Conservation (phyloP, 2,329 filamentous ascomycete genomes). For the Botrytis byssoidea region DNA sequence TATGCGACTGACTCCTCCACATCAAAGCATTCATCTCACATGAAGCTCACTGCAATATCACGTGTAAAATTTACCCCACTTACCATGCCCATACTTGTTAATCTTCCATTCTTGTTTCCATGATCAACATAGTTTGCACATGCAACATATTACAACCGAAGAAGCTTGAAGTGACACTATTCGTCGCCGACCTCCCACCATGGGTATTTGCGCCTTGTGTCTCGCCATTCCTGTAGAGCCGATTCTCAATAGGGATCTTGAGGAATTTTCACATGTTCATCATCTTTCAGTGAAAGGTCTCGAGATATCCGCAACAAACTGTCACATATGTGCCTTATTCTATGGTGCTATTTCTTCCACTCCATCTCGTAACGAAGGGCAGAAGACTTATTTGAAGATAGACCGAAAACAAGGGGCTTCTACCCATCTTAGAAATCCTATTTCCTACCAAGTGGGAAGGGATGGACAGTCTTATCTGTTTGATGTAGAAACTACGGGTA, state of each 20-base stretch:
- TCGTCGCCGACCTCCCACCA: neutral
- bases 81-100: neutral
- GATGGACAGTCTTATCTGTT: conserved; percentile 15
- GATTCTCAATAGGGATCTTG: neutral
- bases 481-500: conserved; percentile 25
- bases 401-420: neutral
- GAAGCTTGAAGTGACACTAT: neutral
- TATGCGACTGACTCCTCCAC: neutral
- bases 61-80: conserved; percentile 10
- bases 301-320: conserved; percentile 17
- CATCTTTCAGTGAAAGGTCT: conserved; percentile 22
- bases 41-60: neutral
- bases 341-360: conserved; percentile 8
- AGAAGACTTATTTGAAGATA: conserved; percentile 17
- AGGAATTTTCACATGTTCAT: conserved; percentile 15
- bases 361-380: neutral
- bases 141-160: neutral
- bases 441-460: conserved; percentile 21
- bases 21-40: neutral
- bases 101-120: neutral
- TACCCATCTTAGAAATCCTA: neutral
- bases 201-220: conserved; percentile 9
- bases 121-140: neutral
- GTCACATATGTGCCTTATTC: conserved; percentile 20
- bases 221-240: conserved; percentile 1